Evolutionary conservation across 2,329 filamentous ascomycete genomes (phyloP), one percentile per base, ranked within the genome.

Genomic region (Zymoseptoria tritici): DNA sequence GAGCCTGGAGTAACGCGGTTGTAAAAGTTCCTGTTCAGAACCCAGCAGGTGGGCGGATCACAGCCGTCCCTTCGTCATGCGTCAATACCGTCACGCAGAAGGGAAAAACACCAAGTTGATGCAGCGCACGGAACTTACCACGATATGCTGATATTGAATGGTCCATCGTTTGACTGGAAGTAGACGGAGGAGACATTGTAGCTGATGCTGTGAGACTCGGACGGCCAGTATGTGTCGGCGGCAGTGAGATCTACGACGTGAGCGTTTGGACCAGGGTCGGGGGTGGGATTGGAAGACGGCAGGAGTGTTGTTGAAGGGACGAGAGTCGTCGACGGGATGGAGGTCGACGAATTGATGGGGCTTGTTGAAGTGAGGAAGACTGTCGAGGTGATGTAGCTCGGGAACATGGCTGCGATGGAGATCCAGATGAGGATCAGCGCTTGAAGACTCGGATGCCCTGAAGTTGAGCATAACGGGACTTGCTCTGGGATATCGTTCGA

Each of bases 121-220:
- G 4, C 4, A 16, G 16, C 11, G 11, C 36, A 6, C 9, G 4
- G n/a, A n/a, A 52, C n/a, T 19, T 19, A 64, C 63, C 65, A 67
- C 29, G 49, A n/a, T 5, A 66, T 56, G 26, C 46, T 56, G 58
- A 62, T 62, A n/a, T 57, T 60, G 3, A 55, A 49, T 2, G 58
- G 16, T 9, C 31, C 49, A 6, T 52, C 29, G 22, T 63, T 59
- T 29, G 61, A 63, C 59, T 66, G 63, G 55, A 65, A 64, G 59
- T 49, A 59, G 16, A 63, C 61, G n/a, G 62, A 61, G 57, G 57
- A 60, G 59, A 66, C 57, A 19, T 58, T 62, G 63, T 66, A 67
- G 55, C 29, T 59, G 24, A 67, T 46, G 59, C 19, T 29, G 62
- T 67, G 62, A 49, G 31, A 52, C 29, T 58, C 54, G 11, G 59